Base-by-base conservation (phyloP, 75 land plant species). In the Pseudotsuga menziesii region DNA sequence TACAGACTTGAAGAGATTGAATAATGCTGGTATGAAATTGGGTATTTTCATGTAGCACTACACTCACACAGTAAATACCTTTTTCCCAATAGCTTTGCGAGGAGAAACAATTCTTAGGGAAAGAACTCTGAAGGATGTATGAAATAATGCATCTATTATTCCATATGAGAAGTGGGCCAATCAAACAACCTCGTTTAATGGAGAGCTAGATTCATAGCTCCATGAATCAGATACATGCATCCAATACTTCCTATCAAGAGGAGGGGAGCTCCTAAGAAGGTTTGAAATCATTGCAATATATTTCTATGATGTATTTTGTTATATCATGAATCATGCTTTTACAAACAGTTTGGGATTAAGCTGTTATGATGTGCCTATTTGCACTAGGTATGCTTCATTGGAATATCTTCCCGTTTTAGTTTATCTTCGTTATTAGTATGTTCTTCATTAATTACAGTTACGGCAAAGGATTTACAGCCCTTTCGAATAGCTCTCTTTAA, bases 31-130 rank as follows among this genome's bases (percentile, higher is more conserved):
- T 13, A 52, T 3, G 57, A 79, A 15, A 16, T 35, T 29, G 5
- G 6, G 78, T 29, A 35, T 25, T 35, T 44, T 55, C 39, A 26
- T 52, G 41, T 73, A 4, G 5, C 26, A 23, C 15, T 29, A 58
- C 61, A 15, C 23, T 73, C 66, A 22, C 26, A 26, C 26, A 22
- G 23, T 22, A 8, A 64, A 64, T 61, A 5, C 35, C 1, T 25
- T 35, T 64, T 71, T 60, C 12, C n/a, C 3, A 26, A 41, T 58
- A 84, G 86, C 86, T 35, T 73, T 96, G 59, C 74, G 97, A 5
- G 98, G 97, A 39, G 98, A 92, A 60, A 92, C 97, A 17, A 90
- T 97, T 19, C 76, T 96, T 76, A 93, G 87, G 81, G 97, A 89
- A 32, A 88, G 98, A 81, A 88, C 90, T 4, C 64, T 90, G 73